Evolutionary conservation across 208 protist species (phyloP), one percentile per base, ranked within the genome.

Genomic region (Angomonas deanei): DNA sequence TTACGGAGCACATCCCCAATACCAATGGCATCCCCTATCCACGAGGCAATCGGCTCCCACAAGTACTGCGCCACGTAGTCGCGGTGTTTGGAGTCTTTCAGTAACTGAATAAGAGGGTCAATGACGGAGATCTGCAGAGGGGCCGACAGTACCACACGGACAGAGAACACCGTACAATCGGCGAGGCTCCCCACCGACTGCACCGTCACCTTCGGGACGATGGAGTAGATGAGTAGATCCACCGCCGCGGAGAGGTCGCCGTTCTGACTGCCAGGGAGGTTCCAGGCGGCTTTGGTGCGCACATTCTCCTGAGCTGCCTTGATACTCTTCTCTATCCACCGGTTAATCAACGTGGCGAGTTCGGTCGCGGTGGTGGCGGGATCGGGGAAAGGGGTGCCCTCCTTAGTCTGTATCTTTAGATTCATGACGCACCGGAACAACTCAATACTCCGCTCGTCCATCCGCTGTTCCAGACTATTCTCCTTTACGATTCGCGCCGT

Each of bases 151-250:
- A 53, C 33, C 15, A 74, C 56, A 19, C 62, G 70, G 1, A 86
- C 17, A 50, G 72, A 53, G 17, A 74, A 38, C 17, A 70, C 31
- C 8, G 60, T 68, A 65, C 38, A 65, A 33, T 31, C 47, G 48
- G 36, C 48, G 19, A 59, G 55, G 38, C 48, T 65, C 24, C 34
- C 30, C 33, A 61, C 30, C 8, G 50, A 47, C 38, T 62, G 42
- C 32, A 83, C 73, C 42, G 26, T 3, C n/a, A 77, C 70, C 4
- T 30, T 17, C 32, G 65, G 68, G 36, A 74, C 54, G 17, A 84
- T 24, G 46, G 70, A 55, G 66, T 84, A 76, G 17, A 88, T 54
- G 10, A 84, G 63, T 46, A 84, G 61, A 21, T 82, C 78, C 4
- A 84, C 63, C 17, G 82, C 78, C 26, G 62, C 70, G 13, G 72